Base-by-base conservation (phyloP, 2,329 filamentous ascomycete species). In the Diaporthe sp. region DNA sequence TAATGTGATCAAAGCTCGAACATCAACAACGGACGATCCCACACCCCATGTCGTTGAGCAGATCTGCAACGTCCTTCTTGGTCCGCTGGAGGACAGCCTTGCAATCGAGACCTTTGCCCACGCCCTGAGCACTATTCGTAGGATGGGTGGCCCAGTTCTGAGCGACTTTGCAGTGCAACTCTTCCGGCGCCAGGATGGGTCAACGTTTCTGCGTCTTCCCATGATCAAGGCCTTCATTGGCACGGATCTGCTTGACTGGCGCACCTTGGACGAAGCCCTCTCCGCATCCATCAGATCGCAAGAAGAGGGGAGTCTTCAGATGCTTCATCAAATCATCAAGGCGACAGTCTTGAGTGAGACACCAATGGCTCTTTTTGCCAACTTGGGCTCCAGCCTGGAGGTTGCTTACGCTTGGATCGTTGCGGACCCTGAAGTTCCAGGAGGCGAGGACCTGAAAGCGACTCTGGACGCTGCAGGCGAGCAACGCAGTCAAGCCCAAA, bases 351-450 rank as follows among this genome's bases (percentile, higher is more conserved):
- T 98, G 68, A 94, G 91, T 78, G 94, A 95, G 65, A 91, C 92
- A 59, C 94, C 95, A 0, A 90, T 93, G 53, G 94, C 94, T 1
- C 87, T 98, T 65, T 94, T 95, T 79, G 92, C 95, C 2, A 95
- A 98, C 84, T 97, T 98, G 81, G 92, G 95, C 9, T 90, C 92
- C 77, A 97, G 95, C 74, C 88, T 98, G 73, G 93, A 96, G 78
- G 93, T 92, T 62, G 92, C 97, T 55, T 96, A 94, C 86, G 87
- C 91, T 62, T 98, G 95, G 95, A 90, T 98, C 46, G 86, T 88
- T 9, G 94, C 96, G 77, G 93, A 97, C 22, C 89, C 93, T 1
- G 88, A 88, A 55, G 88, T 94, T 3, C 81, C 86, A 31, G 86
- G 90, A 31, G 94, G 92, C 15, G 92, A 94, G 79, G 90, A 94